phyloP scores from a whole-genome alignment of 2,329 filamentous ascomycete species.

The Fusarium sp. region DNA sequence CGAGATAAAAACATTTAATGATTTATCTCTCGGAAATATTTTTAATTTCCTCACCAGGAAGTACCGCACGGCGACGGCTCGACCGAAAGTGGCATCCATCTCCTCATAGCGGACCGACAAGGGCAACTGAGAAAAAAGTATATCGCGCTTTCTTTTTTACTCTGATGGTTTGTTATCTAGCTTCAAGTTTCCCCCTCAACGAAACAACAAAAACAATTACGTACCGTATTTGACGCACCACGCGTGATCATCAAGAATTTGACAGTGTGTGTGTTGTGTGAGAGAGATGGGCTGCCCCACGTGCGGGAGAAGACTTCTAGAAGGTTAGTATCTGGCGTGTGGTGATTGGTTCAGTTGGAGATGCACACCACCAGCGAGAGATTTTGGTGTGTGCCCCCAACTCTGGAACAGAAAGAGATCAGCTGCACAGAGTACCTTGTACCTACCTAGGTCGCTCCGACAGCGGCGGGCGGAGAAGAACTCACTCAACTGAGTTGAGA shows the following conservation, averaged over 20 bases:
- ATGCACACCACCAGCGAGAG: conserved; percentile 20
- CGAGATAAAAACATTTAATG: conserved; percentile 28
- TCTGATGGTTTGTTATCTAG: background rate
- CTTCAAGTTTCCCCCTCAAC: background rate
- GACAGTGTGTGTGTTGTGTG: conserved; percentile 9
- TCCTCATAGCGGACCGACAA: background rate
- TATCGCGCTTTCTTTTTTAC: background rate
- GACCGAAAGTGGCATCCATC: background rate
- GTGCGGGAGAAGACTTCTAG: conserved; percentile 45
- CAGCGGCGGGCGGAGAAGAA: conserved; percentile 3
- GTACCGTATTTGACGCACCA: conserved; percentile 13
- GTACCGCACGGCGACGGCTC: background rate
- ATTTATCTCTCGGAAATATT: background rate
- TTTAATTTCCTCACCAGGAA: conserved; percentile 4
- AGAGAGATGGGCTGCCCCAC: conserved; percentile 14
- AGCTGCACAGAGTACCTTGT: conserved; percentile 8
- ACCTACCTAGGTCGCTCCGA: conserved; percentile 6
- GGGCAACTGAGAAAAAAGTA: conserved; percentile 3
- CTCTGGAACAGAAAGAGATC: background rate
- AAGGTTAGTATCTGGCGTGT: conserved; percentile 18
- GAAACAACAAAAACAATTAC: conserved; percentile 7
- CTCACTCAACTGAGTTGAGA: no score
- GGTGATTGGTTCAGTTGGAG: conserved; percentile 20
- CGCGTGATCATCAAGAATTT: conserved; percentile 35
- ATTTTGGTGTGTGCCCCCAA: conserved; percentile 7